Conservation (phyloP, 495 filamentous ascomycete species). For the Amniculicola lignicola region DNA sequence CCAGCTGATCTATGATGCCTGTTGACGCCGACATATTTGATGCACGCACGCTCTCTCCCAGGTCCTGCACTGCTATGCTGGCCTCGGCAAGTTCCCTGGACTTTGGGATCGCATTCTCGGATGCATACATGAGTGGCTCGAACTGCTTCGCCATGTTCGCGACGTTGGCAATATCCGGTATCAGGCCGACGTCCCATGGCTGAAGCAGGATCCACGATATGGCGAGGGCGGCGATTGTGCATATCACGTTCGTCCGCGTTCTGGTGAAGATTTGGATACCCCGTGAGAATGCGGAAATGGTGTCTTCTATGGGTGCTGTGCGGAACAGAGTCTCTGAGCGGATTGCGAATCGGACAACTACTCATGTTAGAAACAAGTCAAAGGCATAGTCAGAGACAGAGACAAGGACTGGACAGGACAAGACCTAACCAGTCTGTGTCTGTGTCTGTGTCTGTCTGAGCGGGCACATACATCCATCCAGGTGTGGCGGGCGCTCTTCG, state of each 20-base stretch:
- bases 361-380: slow-evolving; percentile 37
- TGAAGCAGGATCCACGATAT: slow-evolving; percentile 64
- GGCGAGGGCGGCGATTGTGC: slow-evolving; percentile 57
- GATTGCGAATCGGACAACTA: slow-evolving; percentile 83
- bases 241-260: slow-evolving; percentile 59
- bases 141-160: slow-evolving; percentile 83
- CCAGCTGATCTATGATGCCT: slow-evolving; percentile 78
- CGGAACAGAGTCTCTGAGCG: slow-evolving; percentile 84
- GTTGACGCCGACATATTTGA: slow-evolving; percentile 86
- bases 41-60: slow-evolving; percentile 80
- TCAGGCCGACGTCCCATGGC: slow-evolving; percentile 62
- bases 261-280: slow-evolving; percentile 56
- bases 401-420: slow-evolving; percentile 31
- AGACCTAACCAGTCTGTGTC: too few species aligned
- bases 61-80: slow-evolving; percentile 85
- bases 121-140: slow-evolving; percentile 88
- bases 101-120: slow-evolving; percentile 79
- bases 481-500: slow-evolving; percentile 42
- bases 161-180: slow-evolving; percentile 85
- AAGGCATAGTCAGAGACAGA: too few species aligned
- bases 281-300: slow-evolving; percentile 60
- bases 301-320: slow-evolving; percentile 76
- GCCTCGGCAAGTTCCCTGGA: slow-evolving; percentile 84
- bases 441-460: too few species aligned
- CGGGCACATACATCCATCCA: slow-evolving; percentile 55